Evolutionary conservation across 2,329 filamentous ascomycete species (phyloP).

Genomic region (Colletotrichum orbiculare): DNA sequence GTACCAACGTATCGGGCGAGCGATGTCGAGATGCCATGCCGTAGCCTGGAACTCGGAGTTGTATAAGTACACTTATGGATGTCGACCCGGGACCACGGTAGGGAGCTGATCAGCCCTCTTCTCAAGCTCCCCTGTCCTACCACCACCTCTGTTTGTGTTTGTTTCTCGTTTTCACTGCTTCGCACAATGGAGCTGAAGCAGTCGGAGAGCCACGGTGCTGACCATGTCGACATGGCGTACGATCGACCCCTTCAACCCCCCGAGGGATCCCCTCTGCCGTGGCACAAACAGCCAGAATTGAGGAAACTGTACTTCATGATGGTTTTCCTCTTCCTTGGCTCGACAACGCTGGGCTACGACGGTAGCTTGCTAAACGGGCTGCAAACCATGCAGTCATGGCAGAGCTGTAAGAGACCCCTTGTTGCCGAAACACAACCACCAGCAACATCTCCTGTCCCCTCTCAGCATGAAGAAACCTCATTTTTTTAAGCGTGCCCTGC

Average conservation of each 20-base stretch:
- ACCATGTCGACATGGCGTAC: slow-evolving; percentile 10
- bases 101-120: not conserved
- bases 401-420: slow-evolving; percentile 44
- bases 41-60: not conserved
- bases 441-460: not conserved
- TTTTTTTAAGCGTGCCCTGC: not conserved
- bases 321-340: slow-evolving; percentile 47
- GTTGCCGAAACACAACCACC: not conserved
- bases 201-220: slow-evolving; percentile 17
- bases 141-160: not conserved
- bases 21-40: slow-evolving; percentile 9
- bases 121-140: not conserved
- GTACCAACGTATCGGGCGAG: not conserved
- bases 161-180: not conserved
- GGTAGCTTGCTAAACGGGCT: slow-evolving; percentile 59
- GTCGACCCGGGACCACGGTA: not conserved
- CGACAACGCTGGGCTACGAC: slow-evolving; percentile 52
- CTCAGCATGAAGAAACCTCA: not conserved
- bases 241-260: slow-evolving; percentile 16
- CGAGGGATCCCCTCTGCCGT: slow-evolving; percentile 36
- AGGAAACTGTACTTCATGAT: slow-evolving; percentile 46
- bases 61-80: slow-evolving; percentile 20
- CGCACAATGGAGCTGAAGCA: slow-evolving; percentile 17
- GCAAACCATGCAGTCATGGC: slow-evolving; percentile 57
- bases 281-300: slow-evolving; percentile 46